Base-by-base conservation (phyloP, 208 protist species). In the Endotrypanum monterogeii region DNA sequence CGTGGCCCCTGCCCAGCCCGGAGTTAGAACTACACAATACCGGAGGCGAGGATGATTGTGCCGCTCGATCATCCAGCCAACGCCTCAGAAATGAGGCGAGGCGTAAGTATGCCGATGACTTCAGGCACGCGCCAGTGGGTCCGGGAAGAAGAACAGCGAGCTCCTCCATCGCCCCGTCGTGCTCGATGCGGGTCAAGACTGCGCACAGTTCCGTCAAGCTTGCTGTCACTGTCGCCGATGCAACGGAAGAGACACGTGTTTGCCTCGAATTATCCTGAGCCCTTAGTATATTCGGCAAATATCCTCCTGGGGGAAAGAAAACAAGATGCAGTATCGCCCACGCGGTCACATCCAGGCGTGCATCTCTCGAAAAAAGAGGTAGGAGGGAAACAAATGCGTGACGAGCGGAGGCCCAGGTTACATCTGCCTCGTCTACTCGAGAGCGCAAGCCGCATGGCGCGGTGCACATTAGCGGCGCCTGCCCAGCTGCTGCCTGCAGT, bases 341-440 rank as follows among this genome's bases (percentile, higher is more conserved):
- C 50, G 78, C 16, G 0, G 79, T 82, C 8, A 71, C 73, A 44
- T 90, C 84, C 46, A 70, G 46, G 14, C 75, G 73, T 20, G 83
- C 78, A n/a, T 76, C 82, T 9, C 65, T 67, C 14, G 73, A 57
- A 68, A 90, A 93, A 4, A 93, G 74, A 3, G 79, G 82, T n/a
- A 93, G 48, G 1, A 80, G 61, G 23, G 72, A 55, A 3, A 82
- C 52, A 35, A 93, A 76, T n/a, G 89, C 81, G 63, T 88, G 71
- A 3, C 86, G 89, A 12, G 73, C 80, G 3, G 83, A 37, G 2
- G 54, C 51, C 74, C 81, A 81, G 2, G 72, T 70, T 28, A 83
- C 71, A 30, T 51, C 32, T 46, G 0, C 8, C 25, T 5, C 9
- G 20, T 35, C 39, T 28, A n/a, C 32, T 12, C 20, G 23, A 63